phyloP scores from a whole-genome alignment of 495 filamentous ascomycete species.

The Bacidia rubella region DNA sequence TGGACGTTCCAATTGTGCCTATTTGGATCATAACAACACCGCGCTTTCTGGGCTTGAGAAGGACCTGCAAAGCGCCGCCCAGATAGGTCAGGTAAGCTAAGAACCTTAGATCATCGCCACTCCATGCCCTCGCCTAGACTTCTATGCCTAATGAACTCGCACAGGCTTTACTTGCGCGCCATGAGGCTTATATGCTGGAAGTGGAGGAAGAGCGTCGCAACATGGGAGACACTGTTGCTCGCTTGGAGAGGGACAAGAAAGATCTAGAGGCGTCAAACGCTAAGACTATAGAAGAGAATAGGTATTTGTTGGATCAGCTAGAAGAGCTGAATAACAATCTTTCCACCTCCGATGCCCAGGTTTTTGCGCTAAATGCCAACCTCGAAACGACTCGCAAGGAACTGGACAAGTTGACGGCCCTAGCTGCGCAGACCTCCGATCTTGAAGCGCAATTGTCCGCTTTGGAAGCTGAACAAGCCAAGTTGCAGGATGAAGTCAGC shows the following conservation, averaged over 20 bases:
- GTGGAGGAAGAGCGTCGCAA: slow-evolving; percentile 67
- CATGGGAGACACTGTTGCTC: slow-evolving; percentile 55
- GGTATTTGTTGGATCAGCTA: slow-evolving; percentile 61
- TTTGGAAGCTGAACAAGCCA: slow-evolving; percentile 68
- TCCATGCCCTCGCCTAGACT: too few relatives aligned
- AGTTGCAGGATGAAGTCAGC: slow-evolving; percentile 50
- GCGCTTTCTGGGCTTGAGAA: slow-evolving; percentile 70
- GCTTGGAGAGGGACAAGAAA: slow-evolving; percentile 63
- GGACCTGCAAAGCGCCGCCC: slow-evolving; percentile 71
- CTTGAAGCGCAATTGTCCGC: slow-evolving; percentile 64
- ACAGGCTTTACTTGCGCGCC: slow-evolving; percentile 79
- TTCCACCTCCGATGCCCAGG: slow-evolving; percentile 58
- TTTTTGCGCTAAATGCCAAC: slow-evolving; percentile 54
- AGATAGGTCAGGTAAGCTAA: slow-evolving; percentile 70
- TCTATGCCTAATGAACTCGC: slow-evolving; percentile 16
- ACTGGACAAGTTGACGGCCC: slow-evolving; percentile 53
- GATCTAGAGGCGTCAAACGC: slow-evolving; percentile 62
- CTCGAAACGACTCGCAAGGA: slow-evolving; percentile 65
- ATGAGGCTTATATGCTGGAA: slow-evolving; percentile 86
- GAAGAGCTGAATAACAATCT: slow-evolving; percentile 66
- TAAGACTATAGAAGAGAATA: slow-evolving; percentile 65
- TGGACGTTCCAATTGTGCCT: slow-evolving; percentile 65
- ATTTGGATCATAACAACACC: slow-evolving; percentile 62
- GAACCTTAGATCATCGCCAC: neutral
- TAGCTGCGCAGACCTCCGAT: slow-evolving; percentile 58